Percentiles rank a stretch among this genome's conserved stretches.
These are phyloP conservation scores for Aspergillus aculeatus DNA, from an alignment of 2,329 filamentous ascomycete species.

Conservation along the genomic window DNA sequence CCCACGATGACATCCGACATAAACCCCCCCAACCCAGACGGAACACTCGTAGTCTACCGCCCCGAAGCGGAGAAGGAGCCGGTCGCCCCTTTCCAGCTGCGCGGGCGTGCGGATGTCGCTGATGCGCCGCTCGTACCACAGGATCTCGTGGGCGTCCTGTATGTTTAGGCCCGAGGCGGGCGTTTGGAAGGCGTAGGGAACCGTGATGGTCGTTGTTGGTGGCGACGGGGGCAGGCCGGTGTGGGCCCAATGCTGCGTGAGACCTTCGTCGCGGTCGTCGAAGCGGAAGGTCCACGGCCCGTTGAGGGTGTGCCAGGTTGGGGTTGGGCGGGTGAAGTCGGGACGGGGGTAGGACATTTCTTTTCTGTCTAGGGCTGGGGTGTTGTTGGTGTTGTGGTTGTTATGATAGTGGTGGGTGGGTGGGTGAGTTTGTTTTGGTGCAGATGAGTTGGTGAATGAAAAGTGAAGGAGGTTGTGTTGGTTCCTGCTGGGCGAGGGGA, in stretches of 20 bases:
- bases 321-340: conserved; percentile 58
- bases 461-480: too few relatives aligned
- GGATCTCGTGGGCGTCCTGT: conserved; percentile 62
- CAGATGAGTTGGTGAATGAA: not conserved
- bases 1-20: conserved; percentile 55
- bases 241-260: conserved; percentile 54
- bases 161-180: conserved; percentile 63
- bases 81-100: conserved; percentile 43
- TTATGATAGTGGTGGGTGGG: too few relatives aligned
- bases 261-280: conserved; percentile 62
- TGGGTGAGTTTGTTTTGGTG: conserved; percentile 1
- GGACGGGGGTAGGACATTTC: conserved; percentile 57
- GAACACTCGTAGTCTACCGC: conserved; percentile 53
- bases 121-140: conserved; percentile 64
- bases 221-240: conserved; percentile 51
- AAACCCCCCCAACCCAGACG: conserved; percentile 57
- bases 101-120: conserved; percentile 49
- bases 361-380: too few relatives aligned
- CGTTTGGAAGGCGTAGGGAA: conserved; percentile 66
- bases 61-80: conserved; percentile 47
- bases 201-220: conserved; percentile 53
- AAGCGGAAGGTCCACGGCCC: conserved; percentile 65
- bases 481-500: not conserved
- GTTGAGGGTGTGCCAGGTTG: conserved; percentile 62
- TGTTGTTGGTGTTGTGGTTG: too few relatives aligned